Base-by-base conservation (phyloP, 1,284 basidiomycete genomes). In the Gomphus sp. region DNA sequence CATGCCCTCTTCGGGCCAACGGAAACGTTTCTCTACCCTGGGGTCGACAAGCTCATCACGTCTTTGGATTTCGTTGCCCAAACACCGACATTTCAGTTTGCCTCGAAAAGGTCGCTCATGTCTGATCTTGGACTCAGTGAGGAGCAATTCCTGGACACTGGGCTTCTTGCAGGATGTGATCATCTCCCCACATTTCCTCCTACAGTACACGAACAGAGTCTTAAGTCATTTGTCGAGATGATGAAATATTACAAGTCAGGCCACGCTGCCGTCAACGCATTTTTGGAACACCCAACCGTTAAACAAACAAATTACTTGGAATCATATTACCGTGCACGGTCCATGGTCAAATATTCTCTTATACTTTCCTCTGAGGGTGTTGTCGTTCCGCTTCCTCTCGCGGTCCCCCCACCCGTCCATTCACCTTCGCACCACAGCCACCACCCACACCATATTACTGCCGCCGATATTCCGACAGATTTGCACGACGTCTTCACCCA, bases 401-500 rank as follows among this genome's bases (percentile, higher is more conserved):
- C 89, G 8, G 75, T 91, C 58, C 75, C 73, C 18, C 70, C 73
- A 1, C 66, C 70, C 33, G 74, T 80, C 18, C 75, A 74, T 18
- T 75, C 76, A 49, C 71, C 77, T 16, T 66, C 71, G 22, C 80
- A 80, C 65, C 76, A 76, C 14, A 78, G 77, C 64, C 69, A 64
- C 45, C 65, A 48, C 61, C 56, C 56, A 43, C 80, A 83, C 64
- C 85, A 83, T 65, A 81, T 87, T 52, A 91, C 90, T 0, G 82
- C 88, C 0, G 84, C 87, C 28, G 96, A 98, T 66, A 85, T 99
- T 41, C 96, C 96, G 0, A 72, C 76, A 48, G 96, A 99, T 73
- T 76, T 99, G 43, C 91, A 97, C 69, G 94, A 98, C 56, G 89
- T 99, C 64, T 99, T 98, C 74, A 97, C 94, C 3, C 80, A 91